phyloP scores from a whole-genome alignment of 2,329 filamentous ascomycete species.

The Stenocarpella maydis region DNA sequence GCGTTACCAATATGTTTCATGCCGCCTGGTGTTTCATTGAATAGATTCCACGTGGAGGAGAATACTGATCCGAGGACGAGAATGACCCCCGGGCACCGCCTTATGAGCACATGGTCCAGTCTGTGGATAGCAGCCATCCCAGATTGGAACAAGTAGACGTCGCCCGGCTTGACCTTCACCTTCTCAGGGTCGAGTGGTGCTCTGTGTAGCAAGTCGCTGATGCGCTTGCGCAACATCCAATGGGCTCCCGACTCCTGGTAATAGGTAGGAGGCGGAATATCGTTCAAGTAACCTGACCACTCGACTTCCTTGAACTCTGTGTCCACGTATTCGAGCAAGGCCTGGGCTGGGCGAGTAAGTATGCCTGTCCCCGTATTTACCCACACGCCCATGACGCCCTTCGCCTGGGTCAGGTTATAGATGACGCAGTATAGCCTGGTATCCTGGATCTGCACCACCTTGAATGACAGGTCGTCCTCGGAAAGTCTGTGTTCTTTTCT shows the following conservation, averaged over 20 bases:
- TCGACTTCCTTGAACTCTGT: constrained; percentile 45
- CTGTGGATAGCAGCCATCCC: constrained; percentile 63
- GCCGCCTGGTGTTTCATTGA: constrained; percentile 53
- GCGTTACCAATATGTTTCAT: constrained; percentile 58
- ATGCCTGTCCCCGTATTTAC: constrained; percentile 55
- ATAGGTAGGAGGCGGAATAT: constrained; percentile 47
- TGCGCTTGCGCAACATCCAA: constrained; percentile 48
- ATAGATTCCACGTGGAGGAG: constrained; percentile 57
- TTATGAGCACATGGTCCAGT: constrained; percentile 49
- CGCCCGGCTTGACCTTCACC: constrained; percentile 43
- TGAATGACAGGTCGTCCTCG: constrained; percentile 47
- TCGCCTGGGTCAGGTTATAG: constrained; percentile 48
- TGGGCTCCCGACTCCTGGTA: constrained; percentile 51
- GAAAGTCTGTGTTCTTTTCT: constrained; percentile 48
- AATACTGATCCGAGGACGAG: constrained; percentile 61
- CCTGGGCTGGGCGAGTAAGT: constrained; percentile 54
- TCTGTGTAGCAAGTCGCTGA: constrained; percentile 52
- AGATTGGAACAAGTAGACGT: constrained; percentile 62
- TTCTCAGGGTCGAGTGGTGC: constrained; percentile 46
- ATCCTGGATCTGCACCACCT: constrained; percentile 51
- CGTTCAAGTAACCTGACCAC: constrained; percentile 37
- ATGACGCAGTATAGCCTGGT: constrained; percentile 55
- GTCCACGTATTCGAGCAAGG: constrained; percentile 50
- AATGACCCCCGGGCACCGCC: constrained; percentile 46
- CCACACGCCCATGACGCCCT: constrained; percentile 54